phyloP scores from a whole-genome alignment of 192 early-diverging fungal genomes.

The Coemansia sp. region DNA sequence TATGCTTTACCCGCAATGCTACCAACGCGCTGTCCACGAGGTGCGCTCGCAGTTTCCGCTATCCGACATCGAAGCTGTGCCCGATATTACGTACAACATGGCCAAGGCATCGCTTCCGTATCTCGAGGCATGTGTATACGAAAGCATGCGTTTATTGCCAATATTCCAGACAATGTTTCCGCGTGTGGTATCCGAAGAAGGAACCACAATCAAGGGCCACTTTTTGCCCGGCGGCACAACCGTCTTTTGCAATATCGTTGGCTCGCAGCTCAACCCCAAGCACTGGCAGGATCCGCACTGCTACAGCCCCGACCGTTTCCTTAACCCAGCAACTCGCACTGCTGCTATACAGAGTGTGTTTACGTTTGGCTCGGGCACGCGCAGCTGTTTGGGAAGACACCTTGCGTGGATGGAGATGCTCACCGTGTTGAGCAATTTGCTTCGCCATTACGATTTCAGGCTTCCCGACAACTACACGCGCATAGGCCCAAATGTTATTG shows the following conservation, averaged over 20 bases:
- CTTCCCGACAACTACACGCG: constrained; percentile 6
- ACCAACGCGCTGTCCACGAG: constrained; percentile 1
- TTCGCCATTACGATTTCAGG: constrained; percentile 17
- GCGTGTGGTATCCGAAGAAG: not conserved
- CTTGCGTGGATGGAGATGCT: constrained; percentile 35
- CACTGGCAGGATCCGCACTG: constrained; percentile 16
- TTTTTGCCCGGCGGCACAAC: constrained; percentile 18
- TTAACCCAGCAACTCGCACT: not conserved
- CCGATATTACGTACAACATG: constrained; percentile 22
- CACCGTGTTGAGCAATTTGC: constrained; percentile 25
- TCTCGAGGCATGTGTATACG: constrained; percentile 37
- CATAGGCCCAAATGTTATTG: constrained; percentile 10
- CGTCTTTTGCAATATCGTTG: constrained; percentile 21
- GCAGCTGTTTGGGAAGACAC: constrained; percentile 36
- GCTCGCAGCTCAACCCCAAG: constrained; percentile 8
- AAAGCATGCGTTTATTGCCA: constrained; percentile 26
- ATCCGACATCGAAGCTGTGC: constrained; percentile 4
- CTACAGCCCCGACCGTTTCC: constrained; percentile 21
- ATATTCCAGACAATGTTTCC: constrained; percentile 28
- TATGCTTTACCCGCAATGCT: constrained; percentile 27
- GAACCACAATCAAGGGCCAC: constrained; percentile 13
- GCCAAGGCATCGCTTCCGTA: constrained; percentile 27
- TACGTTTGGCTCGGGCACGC: constrained; percentile 26
- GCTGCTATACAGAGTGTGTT: constrained; percentile 26
- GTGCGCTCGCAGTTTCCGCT: constrained; percentile 20